Evolutionary conservation across 2,329 filamentous ascomycete genomes (phyloP), one percentile per base, ranked within the genome.

Genomic region (Teratosphaeria pseudoeucalypti): DNA sequence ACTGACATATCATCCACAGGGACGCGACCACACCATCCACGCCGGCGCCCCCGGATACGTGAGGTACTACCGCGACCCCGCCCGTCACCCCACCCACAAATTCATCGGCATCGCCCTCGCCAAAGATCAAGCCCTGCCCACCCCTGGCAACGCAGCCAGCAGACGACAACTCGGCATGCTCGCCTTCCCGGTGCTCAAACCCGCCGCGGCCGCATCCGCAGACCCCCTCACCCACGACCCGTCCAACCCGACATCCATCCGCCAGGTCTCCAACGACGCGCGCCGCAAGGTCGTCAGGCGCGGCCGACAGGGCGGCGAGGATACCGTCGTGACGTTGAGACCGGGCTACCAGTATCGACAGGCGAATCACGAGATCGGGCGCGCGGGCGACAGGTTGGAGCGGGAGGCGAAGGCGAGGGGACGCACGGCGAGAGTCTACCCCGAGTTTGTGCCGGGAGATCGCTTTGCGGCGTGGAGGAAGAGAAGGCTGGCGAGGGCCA

Each of bases 21-120:
- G 94, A 56, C 88, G 94, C 62, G 92, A 99, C 75, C 94, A 97
- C 79, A 97, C 92, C 56, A 95, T 99, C 72, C 95, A 89, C 75
- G 86, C 94, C 57, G 86, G 85, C 61, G 84, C 88, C 59, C 81
- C 87, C 3, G 94, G 94, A 64, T 99, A 95, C 75, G 94, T 99
- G 62, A 91, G 94, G 68, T 99, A 96, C 82, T 99, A 99, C 81
- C 85, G 87, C 71, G 92, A 99, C 72, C 91, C 92, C 0, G 75
- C 81, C 34, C 82, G 80, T 61, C 90, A 97, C 74, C 89, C 92
- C 0, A 88, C 90, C 66, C 84, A 92, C 62, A 90, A 95, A 74
- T 99, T 92, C 79, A 99, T 99, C 70, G 94, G 94, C 62, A 88
- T 99, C 23, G 88, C 89, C 37, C 92, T 96, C 74, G 82, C 92